Percentiles rank a stretch among this genome's conserved stretches.
These are phyloP conservation scores for Pelargonium australe DNA, from an alignment of 441 rosid genomes.

Conservation along the genomic window DNA sequence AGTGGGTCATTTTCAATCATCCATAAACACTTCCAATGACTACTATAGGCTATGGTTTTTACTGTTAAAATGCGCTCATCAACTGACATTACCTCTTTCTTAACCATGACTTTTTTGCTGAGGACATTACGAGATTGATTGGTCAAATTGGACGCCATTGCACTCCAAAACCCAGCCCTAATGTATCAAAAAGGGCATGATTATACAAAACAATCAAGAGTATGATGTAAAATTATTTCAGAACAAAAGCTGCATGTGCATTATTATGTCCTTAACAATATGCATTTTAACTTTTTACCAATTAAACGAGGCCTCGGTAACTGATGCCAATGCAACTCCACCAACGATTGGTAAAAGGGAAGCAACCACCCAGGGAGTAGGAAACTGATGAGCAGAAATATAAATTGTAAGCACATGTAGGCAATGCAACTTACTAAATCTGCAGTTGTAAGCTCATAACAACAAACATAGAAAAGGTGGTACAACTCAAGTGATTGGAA, in stretches of 20 bases:
- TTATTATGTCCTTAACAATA: not conserved
- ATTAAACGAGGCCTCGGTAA: conserved; percentile 86
- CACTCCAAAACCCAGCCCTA: conserved; percentile 98
- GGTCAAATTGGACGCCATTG: conserved; percentile 98
- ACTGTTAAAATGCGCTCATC: conserved; percentile 5
- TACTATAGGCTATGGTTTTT: not conserved
- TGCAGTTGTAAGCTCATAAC: no score
- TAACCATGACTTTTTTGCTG: conserved; percentile 94
- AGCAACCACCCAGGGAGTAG: conserved; percentile 76
- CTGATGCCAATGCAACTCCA: conserved; percentile 94
- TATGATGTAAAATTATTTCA: not conserved
- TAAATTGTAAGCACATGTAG: no score
- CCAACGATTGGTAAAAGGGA: conserved; percentile 90
- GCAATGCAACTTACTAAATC: no score
- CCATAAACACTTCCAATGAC: not conserved
- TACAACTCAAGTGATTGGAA: no score
- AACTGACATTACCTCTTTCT: conserved; percentile 63
- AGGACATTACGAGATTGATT: conserved; percentile 97
- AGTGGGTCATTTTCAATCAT: not conserved
- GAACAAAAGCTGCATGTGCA: not conserved
- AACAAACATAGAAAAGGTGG: no score
- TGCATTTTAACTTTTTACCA: conserved; percentile 44
- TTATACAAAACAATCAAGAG: not conserved
- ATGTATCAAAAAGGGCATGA: conserved; percentile 2
- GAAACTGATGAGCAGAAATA: conserved; percentile 41